Evolutionary conservation across 371 early-diverging fungal genomes (phyloP).

Genomic region (Rhizomucor pusillus): DNA sequence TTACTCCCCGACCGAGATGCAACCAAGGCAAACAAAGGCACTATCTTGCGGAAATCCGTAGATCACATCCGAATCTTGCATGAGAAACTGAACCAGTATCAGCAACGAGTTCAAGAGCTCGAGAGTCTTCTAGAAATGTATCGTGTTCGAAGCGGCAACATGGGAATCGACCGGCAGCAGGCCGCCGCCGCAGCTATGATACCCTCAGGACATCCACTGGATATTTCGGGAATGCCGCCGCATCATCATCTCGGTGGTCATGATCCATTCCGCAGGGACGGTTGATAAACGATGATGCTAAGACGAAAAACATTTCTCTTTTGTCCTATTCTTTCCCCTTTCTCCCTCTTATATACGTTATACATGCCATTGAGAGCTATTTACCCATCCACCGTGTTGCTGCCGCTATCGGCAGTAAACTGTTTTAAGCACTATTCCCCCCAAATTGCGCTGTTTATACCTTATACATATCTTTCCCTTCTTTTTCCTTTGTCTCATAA

Average conservation of each 20-base stretch:
- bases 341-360: neutral
- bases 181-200: conserved; percentile 20
- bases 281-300: too few relatives aligned
- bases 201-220: conserved; percentile 31
- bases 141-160: conserved; percentile 20
- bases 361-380: neutral
- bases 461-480: too few relatives aligned
- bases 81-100: conserved; percentile 51
- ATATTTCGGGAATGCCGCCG: conserved; percentile 20
- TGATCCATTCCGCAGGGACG: conserved; percentile 26
- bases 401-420: too few relatives aligned
- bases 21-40: conserved; percentile 76
- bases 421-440: too few relatives aligned
- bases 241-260: conserved; percentile 10
- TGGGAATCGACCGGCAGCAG: conserved; percentile 10
- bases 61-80: conserved; percentile 81
- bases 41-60: conserved; percentile 82
- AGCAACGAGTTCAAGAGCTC: conserved; percentile 67
- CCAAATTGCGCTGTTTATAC: too few relatives aligned
- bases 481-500: too few relatives aligned
- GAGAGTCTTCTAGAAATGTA: conserved; percentile 43
- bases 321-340: too few relatives aligned
- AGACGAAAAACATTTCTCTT: too few relatives aligned
- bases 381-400: too few relatives aligned
- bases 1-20: conserved; percentile 50